Percentiles rank a stretch among this genome's conserved stretches.
These are phyloP conservation scores for Hypholoma sublateritium DNA, from an alignment of 768 basidiomycete genomes.

Conservation along the genomic window DNA sequence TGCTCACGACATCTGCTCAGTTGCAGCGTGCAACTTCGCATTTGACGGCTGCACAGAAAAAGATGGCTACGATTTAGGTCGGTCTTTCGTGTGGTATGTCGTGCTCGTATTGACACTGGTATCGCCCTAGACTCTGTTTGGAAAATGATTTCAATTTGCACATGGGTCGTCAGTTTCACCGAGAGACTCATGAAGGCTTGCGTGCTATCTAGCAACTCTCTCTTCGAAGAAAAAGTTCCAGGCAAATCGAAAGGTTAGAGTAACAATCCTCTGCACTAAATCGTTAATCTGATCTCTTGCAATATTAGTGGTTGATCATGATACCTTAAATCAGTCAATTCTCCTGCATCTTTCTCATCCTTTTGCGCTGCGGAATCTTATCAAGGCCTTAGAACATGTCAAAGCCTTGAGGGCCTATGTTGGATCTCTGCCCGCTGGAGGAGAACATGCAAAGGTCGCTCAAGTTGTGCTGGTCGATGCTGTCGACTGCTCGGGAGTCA, in stretches of 20 bases:
- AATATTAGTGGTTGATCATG: neutral
- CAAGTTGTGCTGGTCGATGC: conserved; percentile 61
- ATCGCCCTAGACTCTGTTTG: conserved; percentile 59
- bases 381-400: conserved; percentile 52
- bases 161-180: conserved; percentile 61
- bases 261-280: neutral
- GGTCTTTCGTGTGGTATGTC: conserved; percentile 2
- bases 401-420: conserved; percentile 57
- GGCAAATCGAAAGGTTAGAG: neutral
- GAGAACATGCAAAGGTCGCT: conserved; percentile 65
- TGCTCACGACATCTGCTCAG: conserved; percentile 66
- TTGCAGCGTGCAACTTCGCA: conserved; percentile 57
- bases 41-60: conserved; percentile 68
- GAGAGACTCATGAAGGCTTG: conserved; percentile 61
- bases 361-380: conserved; percentile 51
- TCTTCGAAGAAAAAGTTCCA: neutral
- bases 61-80: conserved; percentile 65
- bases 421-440: conserved; percentile 49
- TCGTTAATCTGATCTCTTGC: neutral
- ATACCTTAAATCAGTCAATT: conserved; percentile 25
- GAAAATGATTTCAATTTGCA: conserved; percentile 64
- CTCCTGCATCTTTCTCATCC: conserved; percentile 68
- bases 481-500: conserved; percentile 63
- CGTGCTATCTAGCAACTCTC: conserved; percentile 35
- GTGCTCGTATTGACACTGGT: conserved; percentile 4